Percentiles rank a stretch among this genome's conserved stretches.
These are phyloP conservation scores for Pythium insidiosum DNA, from an alignment of 352 stramenopile genomes.

Conservation along the genomic window DNA sequence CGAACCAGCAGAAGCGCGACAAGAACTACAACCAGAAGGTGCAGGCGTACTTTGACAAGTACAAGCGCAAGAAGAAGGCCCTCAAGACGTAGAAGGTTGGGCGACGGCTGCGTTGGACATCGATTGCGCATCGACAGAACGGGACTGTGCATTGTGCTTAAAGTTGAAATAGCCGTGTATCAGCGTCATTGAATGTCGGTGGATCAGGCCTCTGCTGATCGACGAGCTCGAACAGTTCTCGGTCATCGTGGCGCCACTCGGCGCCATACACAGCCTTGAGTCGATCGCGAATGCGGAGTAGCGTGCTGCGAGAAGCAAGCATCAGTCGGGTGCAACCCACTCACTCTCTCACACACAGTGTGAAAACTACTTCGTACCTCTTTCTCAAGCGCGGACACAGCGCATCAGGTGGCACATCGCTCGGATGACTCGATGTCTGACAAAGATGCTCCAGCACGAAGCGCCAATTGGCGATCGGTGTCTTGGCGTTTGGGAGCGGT, in stretches of 20 bases:
- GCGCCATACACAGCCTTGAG: constrained; percentile 43
- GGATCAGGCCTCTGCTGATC: constrained; percentile 14
- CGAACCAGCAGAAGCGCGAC: constrained; percentile 97
- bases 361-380: constrained; percentile 20
- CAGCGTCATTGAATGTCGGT: constrained; percentile 1
- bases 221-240: constrained; percentile 30
- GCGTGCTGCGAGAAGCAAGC: constrained; percentile 22
- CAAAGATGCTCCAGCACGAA: constrained; percentile 50
- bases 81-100: constrained; percentile 85
- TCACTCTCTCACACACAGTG: too few species aligned
- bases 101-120: too few species aligned
- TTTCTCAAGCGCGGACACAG: constrained; percentile 25
- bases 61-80: constrained; percentile 94
- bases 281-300: constrained; percentile 51
- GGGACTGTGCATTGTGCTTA: too few species aligned
- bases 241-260: constrained; percentile 39
- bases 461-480: constrained; percentile 60
- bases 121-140: too few species aligned
- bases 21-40: constrained; percentile 96
- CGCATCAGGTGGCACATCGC: constrained; percentile 1
- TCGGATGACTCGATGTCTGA: background rate
- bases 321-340: too few species aligned
- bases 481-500: constrained; percentile 41
- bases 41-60: constrained; percentile 95
- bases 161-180: too few species aligned